Base-by-base conservation (phyloP, 192 early-diverging fungal genomes). In the Rhizoclosmatium globosum region DNA sequence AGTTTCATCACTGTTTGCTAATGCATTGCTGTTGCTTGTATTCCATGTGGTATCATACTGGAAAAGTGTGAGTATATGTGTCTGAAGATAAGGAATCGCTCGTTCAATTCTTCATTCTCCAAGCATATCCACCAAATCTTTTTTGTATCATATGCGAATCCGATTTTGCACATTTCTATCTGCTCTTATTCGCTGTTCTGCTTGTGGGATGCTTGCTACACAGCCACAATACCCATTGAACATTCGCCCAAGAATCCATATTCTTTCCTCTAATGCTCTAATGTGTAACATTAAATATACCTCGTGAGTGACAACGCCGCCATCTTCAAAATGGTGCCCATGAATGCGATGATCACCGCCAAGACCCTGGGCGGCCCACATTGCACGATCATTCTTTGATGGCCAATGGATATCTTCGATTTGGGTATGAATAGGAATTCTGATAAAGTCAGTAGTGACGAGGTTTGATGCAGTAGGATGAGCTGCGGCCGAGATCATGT, bases 361-460 rank as follows among this genome's bases (percentile, higher is more conserved):
- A 11, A 65, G 64, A 38, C 73, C 79, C 2, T 15, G 38, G 19
- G 15, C 6, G 17, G 80, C 39, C 80, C 74, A 76, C 47, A 74
- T 42, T 11, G 13, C 44, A 39, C 45, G 64, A 46, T 81, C 60
- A 47, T 82, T 81, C 31, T 56, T 47, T 0, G 56, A 53, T 3
- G 90, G 88, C 79, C 82, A 90, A 68, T 90, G 83, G 3, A 86
- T 80, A 76, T 91, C 90, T 71, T 91, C 90, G 53, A 87, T 79
- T 39, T 81, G 72, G 23, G 78, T 68, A 76, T 91, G 90, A 47
- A 91, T 84, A 2, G 85, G 79, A 53, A 76, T 76, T 4, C 74
- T 39, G n/a, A 76, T 62, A 67, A 76, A 76, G 43, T 76, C 74
- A 15, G 74, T 67, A 1, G 21, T 13, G 64, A 76, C 74, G 44